Conservation (phyloP, 352 stramenopile genomes). For the Paralagenidium karlingii region DNA sequence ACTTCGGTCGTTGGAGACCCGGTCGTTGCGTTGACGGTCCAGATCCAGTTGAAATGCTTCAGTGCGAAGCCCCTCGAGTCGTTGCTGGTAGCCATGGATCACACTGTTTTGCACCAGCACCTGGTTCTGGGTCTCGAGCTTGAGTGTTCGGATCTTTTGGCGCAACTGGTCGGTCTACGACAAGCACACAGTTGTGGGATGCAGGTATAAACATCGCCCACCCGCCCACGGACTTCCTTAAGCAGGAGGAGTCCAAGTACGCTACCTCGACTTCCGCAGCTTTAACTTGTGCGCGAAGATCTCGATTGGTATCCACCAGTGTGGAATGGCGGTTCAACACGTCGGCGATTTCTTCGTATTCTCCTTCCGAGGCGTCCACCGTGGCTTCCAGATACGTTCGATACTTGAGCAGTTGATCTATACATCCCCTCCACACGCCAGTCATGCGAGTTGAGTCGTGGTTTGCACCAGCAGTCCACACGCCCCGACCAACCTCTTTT, state of each 20-base stretch:
- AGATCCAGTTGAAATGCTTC: constrained; percentile 74
- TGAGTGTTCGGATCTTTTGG: constrained; percentile 61
- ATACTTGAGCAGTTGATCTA: constrained; percentile 72
- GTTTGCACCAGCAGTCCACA: background rate
- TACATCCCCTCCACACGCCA: background rate
- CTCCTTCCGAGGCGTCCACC: constrained; percentile 69
- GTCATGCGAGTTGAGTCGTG: background rate
- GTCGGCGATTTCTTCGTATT: constrained; percentile 77
- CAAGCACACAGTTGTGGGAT: background rate
- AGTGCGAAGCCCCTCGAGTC: constrained; percentile 60
- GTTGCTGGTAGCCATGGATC: constrained; percentile 69
- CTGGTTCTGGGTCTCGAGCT: constrained; percentile 74
- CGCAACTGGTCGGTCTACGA: constrained; percentile 51
- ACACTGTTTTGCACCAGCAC: constrained; percentile 77
- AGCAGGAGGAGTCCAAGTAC: constrained; percentile 1
- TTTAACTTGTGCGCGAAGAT: constrained; percentile 65
- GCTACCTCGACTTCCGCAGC: constrained; percentile 43
- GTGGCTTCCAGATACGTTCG: constrained; percentile 71
- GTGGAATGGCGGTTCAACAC: constrained; percentile 79
- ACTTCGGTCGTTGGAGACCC: constrained; percentile 68
- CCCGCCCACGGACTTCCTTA: no score
- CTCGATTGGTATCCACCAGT: constrained; percentile 79
- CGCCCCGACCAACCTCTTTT: constrained; percentile 23
- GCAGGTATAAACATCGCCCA: constrained; percentile 4
- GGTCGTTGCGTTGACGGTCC: constrained; percentile 60